These are phyloP conservation scores for Saccharomyces hybrid DNA, from an alignment of 1,139 yeast species.

Conservation along the genomic window DNA sequence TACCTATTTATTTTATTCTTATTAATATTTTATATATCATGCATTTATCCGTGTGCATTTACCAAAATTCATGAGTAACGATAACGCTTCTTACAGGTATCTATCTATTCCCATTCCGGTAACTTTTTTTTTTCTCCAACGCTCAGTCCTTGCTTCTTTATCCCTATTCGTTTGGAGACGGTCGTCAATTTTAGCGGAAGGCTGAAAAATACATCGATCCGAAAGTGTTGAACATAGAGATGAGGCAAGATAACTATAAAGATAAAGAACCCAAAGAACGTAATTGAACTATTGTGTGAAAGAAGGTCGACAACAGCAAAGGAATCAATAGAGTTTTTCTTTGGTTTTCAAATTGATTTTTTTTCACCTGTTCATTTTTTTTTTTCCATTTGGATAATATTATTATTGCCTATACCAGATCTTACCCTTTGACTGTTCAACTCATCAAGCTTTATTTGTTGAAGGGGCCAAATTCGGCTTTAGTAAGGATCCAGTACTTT, in stretches of 20 bases:
- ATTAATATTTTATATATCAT: neutral
- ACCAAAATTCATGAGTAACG: neutral
- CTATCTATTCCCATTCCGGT: neutral
- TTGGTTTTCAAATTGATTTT: neutral
- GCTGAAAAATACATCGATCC: conserved; percentile 1
- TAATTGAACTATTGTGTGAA: neutral
- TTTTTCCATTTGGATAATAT: neutral
- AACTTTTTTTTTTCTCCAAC: neutral
- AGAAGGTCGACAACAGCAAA: neutral
- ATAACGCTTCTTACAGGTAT: neutral
- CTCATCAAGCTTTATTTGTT: neutral
- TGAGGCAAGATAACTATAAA: neutral
- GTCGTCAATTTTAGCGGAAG: neutral
- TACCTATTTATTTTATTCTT: neutral
- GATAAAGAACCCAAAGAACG: neutral
- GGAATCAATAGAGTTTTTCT: neutral
- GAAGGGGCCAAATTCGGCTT: neutral
- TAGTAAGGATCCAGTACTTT: neutral
- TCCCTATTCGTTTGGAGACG: conserved; percentile 1
- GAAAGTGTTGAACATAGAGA: neutral
- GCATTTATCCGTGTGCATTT: neutral
- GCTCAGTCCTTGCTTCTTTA: neutral
- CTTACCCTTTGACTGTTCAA: neutral
- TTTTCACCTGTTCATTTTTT: neutral
- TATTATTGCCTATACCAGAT: neutral